Base-by-base conservation (phyloP, 1,284 basidiomycete species). In the Tylopilus sp. region DNA sequence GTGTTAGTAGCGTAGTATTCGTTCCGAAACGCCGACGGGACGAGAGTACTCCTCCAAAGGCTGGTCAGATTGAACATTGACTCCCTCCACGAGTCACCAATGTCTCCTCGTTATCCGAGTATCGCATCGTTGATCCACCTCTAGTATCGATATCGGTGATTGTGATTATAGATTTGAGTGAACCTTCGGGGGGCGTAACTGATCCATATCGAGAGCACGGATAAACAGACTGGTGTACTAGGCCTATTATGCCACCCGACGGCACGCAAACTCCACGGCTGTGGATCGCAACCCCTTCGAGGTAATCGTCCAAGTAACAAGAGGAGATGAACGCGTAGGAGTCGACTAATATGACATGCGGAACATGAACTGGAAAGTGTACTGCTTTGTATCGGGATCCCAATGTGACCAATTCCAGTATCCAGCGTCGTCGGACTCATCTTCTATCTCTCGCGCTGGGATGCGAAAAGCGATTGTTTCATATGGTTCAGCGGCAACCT, bases 381-480 rank as follows among this genome's bases (percentile, higher is more conserved):
- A 95, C 69, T 96, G 92, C 71, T 96, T 96, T 41, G 93, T 94
- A 66, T 97, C 94, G 18, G 87, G 82, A 68, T 97, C 94, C 94
- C 94, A 97, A 65, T 96, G 90, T 37, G 93, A 94, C 94, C 94
- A 97, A 60, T 89, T 91, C 88, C 89, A 92, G 56, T 88, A 89
- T 3, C 86, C 86, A 38, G 86, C 89, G 61, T 96, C 92, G 48
- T 92, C 88, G 39, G 87, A 82, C 68, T 97, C 90, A 56, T 94
- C 90, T 63, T 94, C 96, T 55, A 99, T 96, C 71, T 98, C 96
- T 46, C 91, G 84, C n/a, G 94, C 88, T 39, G 96, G 97, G 57
- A 99, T 92, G 26, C 96, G 92, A 76, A 99, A 99, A 9, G 95
- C 92, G 58, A 99, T 96, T 3, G 94, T 98, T 72, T 99, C 96